Evolutionary conservation across 805 yeast genomes (phyloP).

Genomic region (Phaffomyces thermotolerans): DNA sequence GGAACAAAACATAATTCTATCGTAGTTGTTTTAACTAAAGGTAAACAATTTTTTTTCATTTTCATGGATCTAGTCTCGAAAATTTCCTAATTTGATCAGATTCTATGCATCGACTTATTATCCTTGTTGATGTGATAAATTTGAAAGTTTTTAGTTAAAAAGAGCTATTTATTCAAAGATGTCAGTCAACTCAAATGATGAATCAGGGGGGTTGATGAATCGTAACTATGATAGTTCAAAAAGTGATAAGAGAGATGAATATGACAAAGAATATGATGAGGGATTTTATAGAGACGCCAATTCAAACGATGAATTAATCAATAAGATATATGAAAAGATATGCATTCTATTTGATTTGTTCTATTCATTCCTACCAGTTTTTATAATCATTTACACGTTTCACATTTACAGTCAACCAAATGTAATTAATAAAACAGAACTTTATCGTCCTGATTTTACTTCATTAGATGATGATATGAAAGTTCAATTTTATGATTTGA

Average conservation of each 20-base stretch:
- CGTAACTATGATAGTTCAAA: too few species aligned
- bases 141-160: too few species aligned
- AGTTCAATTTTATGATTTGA: slow-evolving; percentile 70
- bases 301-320: neutral
- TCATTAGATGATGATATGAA: slow-evolving; percentile 24
- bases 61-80: neutral
- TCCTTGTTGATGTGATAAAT: too few species aligned
- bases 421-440: neutral
- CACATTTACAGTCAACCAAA: neutral
- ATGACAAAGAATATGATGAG: too few species aligned
- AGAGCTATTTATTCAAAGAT: too few species aligned
- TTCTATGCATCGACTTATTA: too few species aligned
- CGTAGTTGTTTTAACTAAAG: too few species aligned
- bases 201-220: too few species aligned
- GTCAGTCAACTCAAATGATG: too few species aligned
- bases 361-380: slow-evolving; percentile 1
- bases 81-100: neutral
- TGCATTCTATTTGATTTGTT: neutral
- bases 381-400: neutral
- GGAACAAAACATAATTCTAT: slow-evolving; percentile 7
- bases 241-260: too few species aligned
- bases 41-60: too few species aligned
- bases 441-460: slow-evolving; percentile 30
- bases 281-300: neutral
- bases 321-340: neutral